phyloP scores from a whole-genome alignment of 108 stramenopile genomes.

The Cyclotella baltica region DNA sequence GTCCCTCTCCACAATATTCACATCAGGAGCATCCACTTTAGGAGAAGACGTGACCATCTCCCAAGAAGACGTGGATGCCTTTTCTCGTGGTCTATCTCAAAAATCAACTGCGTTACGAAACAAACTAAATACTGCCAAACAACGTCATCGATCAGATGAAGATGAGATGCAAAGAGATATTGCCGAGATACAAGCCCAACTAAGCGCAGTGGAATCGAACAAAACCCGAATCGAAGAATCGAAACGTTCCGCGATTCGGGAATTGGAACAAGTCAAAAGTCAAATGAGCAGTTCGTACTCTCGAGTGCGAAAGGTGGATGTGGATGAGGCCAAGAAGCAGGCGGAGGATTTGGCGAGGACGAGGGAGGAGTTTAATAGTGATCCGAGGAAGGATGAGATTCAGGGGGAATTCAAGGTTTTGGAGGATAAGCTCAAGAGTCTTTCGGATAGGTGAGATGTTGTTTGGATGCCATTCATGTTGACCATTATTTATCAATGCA shows the following conservation, averaged over 20 bases:
- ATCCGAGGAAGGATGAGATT: slow-evolving; percentile 72
- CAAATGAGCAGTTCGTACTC: slow-evolving; percentile 36
- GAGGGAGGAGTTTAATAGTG: slow-evolving; percentile 38
- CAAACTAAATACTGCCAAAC: slow-evolving; percentile 48
- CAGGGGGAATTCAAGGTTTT: slow-evolving; percentile 74
- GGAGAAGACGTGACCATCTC: slow-evolving; percentile 52
- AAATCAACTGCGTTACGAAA: slow-evolving; percentile 55
- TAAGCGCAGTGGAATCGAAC: slow-evolving; percentile 62
- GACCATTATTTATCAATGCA: neutral
- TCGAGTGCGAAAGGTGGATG: slow-evolving; percentile 55
- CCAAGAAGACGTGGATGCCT: slow-evolving; percentile 72
- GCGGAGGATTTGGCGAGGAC: slow-evolving; percentile 36
- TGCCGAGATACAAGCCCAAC: slow-evolving; percentile 63
- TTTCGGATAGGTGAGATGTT: slow-evolving; percentile 38
- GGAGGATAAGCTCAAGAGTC: slow-evolving; percentile 69
- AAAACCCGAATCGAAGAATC: slow-evolving; percentile 38
- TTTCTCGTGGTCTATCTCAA: slow-evolving; percentile 52
- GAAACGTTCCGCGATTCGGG: slow-evolving; percentile 59
- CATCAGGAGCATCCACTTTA: slow-evolving; percentile 23
- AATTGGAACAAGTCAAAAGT: slow-evolving; percentile 34
- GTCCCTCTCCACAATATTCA: slow-evolving; percentile 40
- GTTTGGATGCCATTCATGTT: neutral
- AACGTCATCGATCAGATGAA: slow-evolving; percentile 52
- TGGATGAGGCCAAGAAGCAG: slow-evolving; percentile 51
- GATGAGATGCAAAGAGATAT: slow-evolving; percentile 69